Percentiles rank a stretch among this genome's conserved stretches.
phyloP scores from a whole-genome alignment of 257 asterid genomes.

The Haberlea rhodopensis region DNA sequence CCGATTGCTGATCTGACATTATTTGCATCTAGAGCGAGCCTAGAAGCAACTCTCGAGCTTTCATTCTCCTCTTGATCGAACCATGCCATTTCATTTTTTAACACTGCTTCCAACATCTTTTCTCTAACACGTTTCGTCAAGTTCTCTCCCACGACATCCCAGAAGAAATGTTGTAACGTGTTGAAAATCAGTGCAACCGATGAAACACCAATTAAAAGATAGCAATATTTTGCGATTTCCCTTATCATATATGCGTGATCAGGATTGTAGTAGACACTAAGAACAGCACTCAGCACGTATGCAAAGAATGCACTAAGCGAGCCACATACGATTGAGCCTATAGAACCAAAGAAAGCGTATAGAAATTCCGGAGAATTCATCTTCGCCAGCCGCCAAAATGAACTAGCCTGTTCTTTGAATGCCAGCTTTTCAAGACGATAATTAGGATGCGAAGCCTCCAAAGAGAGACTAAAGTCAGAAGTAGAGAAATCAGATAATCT shows the following conservation, averaged over 20 bases:
- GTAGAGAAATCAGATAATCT: conserved; percentile 92
- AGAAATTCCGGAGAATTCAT: conserved; percentile 94
- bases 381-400: conserved; percentile 79
- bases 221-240: conserved; percentile 83
- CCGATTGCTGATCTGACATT: conserved; percentile 92
- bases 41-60: conserved; percentile 79
- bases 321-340: conserved; percentile 87
- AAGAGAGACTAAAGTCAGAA: conserved; percentile 79
- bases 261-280: conserved; percentile 84
- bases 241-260: conserved; percentile 64
- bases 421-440: conserved; percentile 77
- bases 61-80: conserved; percentile 90
- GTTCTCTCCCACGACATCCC: conserved; percentile 92
- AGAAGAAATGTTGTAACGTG: conserved; percentile 79
- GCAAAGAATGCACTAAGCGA: conserved; percentile 91
- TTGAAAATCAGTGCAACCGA: conserved; percentile 90
- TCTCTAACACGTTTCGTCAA: conserved; percentile 80
- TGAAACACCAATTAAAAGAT: conserved; percentile 80
- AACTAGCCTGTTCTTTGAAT: conserved; percentile 83
- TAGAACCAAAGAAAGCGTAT: conserved; percentile 74
- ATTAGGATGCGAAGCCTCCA: conserved; percentile 62
- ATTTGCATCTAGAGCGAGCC: conserved; percentile 87
- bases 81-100: conserved; percentile 91
- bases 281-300: conserved; percentile 82
- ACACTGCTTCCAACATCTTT: conserved; percentile 73